These are phyloP conservation scores for Dactylellina sp. DNA, from an alignment of 2,329 filamentous ascomycete genomes.

Conservation along the genomic window DNA sequence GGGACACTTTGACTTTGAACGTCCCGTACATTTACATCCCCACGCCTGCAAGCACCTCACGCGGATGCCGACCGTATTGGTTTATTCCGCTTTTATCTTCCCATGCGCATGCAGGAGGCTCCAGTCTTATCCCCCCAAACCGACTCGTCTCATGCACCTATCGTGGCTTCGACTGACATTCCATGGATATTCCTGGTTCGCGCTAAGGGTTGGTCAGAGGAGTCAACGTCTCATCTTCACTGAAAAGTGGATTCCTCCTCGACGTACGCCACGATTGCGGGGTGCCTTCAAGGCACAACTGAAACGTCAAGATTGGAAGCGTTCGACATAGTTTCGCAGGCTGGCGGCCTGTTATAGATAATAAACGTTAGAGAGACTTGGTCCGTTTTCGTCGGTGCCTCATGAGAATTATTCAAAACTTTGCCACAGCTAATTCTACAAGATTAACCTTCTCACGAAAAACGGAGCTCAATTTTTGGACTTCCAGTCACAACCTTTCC, in stretches of 20 bases:
- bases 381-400: not conserved
- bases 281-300: conserved; percentile 35
- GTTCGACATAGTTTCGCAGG: too few relatives aligned
- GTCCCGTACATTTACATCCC: not conserved
- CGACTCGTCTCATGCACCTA: conserved; percentile 16
- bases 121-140: not conserved
- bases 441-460: too few relatives aligned
- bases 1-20: not conserved
- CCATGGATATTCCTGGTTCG: conserved; percentile 17
- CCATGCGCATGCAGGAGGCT: conserved; percentile 16
- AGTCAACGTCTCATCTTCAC: conserved; percentile 33
- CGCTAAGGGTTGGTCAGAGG: conserved; percentile 2
- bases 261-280: conserved; percentile 51
- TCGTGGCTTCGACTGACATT: conserved; percentile 21
- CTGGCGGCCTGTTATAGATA: too few relatives aligned
- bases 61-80: not conserved
- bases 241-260: not conserved
- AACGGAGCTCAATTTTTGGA: too few relatives aligned
- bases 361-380: not conserved
- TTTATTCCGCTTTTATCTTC: conserved; percentile 8
- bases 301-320: conserved; percentile 33
- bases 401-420: too few relatives aligned
- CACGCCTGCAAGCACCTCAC: not conserved
- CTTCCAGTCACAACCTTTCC: too few relatives aligned
- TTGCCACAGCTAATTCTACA: too few relatives aligned